Evolutionary conservation across 2,329 filamentous ascomycete genomes (phyloP).

Genomic region (Phoma sp.): DNA sequence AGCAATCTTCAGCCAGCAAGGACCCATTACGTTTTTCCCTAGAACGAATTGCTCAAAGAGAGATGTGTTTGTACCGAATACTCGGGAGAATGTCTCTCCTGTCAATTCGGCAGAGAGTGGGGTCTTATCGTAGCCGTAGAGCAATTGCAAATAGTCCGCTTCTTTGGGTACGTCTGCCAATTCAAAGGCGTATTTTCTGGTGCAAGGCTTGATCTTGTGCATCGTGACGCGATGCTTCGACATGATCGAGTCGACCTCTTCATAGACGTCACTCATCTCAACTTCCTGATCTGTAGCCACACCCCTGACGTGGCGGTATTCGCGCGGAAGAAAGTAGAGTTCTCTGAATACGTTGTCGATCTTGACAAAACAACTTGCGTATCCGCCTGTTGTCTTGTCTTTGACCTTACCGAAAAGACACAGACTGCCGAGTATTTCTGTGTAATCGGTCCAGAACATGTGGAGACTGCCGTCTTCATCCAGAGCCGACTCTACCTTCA

Average conservation of each 20-base stretch:
- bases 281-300: constrained; percentile 77
- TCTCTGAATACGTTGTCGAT: constrained; percentile 93
- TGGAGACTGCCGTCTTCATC: constrained; percentile 89
- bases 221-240: constrained; percentile 81
- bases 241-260: constrained; percentile 89
- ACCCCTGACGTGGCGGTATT: constrained; percentile 64
- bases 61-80: constrained; percentile 91
- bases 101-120: constrained; percentile 71
- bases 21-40: constrained; percentile 99
- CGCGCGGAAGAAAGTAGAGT: constrained; percentile 87
- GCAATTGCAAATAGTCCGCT: constrained; percentile 89
- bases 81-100: constrained; percentile 90
- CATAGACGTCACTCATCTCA: constrained; percentile 86
- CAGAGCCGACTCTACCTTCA: constrained; percentile 82
- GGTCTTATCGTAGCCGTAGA: constrained; percentile 91
- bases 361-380: constrained; percentile 94
- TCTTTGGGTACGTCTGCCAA: constrained; percentile 85
- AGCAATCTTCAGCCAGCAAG: constrained; percentile 93
- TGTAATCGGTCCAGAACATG: constrained; percentile 98
- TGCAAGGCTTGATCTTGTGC: constrained; percentile 92
- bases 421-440: constrained; percentile 86
- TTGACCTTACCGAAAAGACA: constrained; percentile 96
- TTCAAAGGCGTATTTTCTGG: constrained; percentile 95
- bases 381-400: constrained; percentile 79
- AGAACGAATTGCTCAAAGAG: constrained; percentile 98